Base-by-base conservation (phyloP, 1,284 basidiomycete species). In the Blastosporella zonata region DNA sequence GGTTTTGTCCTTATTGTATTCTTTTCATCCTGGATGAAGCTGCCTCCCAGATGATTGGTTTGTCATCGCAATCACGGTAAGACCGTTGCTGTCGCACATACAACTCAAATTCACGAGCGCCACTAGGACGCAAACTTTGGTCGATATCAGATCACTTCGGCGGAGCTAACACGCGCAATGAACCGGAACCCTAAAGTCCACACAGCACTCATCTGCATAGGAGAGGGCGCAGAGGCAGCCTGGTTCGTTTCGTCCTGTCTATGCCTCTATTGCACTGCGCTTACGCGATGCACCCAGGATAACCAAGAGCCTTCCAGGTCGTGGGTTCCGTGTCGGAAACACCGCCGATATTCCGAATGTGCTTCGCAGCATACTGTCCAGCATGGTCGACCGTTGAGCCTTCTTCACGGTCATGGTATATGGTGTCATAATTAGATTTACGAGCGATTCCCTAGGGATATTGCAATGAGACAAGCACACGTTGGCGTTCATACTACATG, bases 131-230 rank as follows among this genome's bases (percentile, higher is more conserved):
- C 82, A 9, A 84, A 84, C 62, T 84, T 84, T 55, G 74, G 69
- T 15, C 69, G 81, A 35, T 85, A 85, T 59, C 66, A 73, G 45
- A 83, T 85, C 50, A 78, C 79, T n/a, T 70, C 76, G 3, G 79
- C 82, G 46, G 75, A 82, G 27, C 59, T 85, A 21, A 73, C 72
- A 13, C 67, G 70, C 15, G 77, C 72, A 0, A 82, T 84, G 79
- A 77, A 74, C 42, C 67, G 71, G n/a, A 69, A 83, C 50, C 73
- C 79, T 2, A 84, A 82, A 61, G 82, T 85, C 22, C 75, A 82
- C 49, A 80, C 81, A 5, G 81, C 82, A 0, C 66, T 84, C 23
- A 77, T 85, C 27, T 84, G 81, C 58, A 84, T 85, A 42, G 82
- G 82, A n/a, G 82, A 84, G 61, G 80, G 81, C 9, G 79, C 81